Evolutionary conservation across 2,329 filamentous ascomycete species (phyloP), one percentile per base, ranked within the genome.

Genomic region (Pseudocercospora eumusae): DNA sequence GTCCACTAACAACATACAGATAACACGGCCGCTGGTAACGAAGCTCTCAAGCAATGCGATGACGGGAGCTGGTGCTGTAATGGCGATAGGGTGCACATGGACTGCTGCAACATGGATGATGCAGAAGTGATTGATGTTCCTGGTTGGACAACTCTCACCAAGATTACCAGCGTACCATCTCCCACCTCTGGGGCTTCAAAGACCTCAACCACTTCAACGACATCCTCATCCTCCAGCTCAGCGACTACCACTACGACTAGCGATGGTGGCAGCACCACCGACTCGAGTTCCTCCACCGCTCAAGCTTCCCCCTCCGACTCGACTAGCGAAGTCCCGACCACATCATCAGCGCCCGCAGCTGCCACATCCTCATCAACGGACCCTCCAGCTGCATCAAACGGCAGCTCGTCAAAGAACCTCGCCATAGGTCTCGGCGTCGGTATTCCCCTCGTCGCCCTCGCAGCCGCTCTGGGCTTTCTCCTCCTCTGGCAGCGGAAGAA

Each of bases 21-120:
- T 21, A 56, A 63, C 18, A 69, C 69, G 3, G 67, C 66, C 20
- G 36, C 60, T 15, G 73, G 73, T 23, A 70, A 74, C 62, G 70
- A 75, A 61, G 74, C 74, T 8, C 62, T 75, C 15, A 44, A 68
- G 10, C 64, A 70, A 54, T 75, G 73, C 56, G 49, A 54, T 1
- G 64, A 72, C 44, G 73, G 71, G 5, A 64, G 61, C 31, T 75
- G 69, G 64, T 75, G 74, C 65, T 75, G 74, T 57, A 68, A 75
- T 60, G 66, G 62, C 47, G 63, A 67, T 49, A 56, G 64, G 27
- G 49, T 57, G n/a, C 50, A 56, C 47, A 59, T 66, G 27, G 66
- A 66, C 61, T 71, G 69, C 62, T 62, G 58, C 23, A 64, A 25
- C 7, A 56, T 28, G 44, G 59, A 60, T 28, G 65, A 64, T 49